phyloP scores from a whole-genome alignment of 1,284 basidiomycete genomes.

The Papiliotrema terrestris region DNA sequence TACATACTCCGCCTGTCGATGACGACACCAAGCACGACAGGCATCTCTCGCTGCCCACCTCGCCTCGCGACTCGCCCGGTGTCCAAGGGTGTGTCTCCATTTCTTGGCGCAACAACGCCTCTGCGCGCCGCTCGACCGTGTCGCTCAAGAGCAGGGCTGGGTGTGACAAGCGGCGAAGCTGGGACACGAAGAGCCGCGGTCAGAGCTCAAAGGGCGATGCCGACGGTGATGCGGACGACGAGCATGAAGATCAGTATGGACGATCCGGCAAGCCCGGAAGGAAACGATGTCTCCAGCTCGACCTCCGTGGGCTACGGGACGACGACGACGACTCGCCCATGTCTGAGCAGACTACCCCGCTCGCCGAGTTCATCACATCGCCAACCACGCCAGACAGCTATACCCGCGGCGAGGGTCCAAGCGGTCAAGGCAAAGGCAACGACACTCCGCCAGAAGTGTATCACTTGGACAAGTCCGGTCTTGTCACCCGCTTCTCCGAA shows the following conservation, averaged over 20 bases:
- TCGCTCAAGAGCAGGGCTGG: neutral
- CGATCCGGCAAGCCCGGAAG: slow-evolving; percentile 10
- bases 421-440: too few species aligned
- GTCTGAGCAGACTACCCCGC: neutral
- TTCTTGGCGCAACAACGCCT: neutral
- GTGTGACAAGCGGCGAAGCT: neutral
- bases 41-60: neutral
- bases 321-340: slow-evolving; percentile 5
- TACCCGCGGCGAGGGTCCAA: too few species aligned
- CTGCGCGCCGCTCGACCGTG: neutral
- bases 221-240: neutral
- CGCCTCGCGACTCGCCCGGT: neutral
- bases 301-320: slow-evolving; percentile 25
- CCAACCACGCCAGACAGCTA: too few species aligned
- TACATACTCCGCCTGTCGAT: neutral
- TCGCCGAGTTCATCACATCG: too few species aligned
- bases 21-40: neutral
- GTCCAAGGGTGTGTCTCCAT: neutral
- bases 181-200: neutral
- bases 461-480: slow-evolving; percentile 51
- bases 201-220: neutral
- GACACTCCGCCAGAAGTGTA: neutral
- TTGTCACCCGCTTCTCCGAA: slow-evolving; percentile 70
- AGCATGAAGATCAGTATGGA: neutral
- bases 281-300: slow-evolving; percentile 45